Conservation (phyloP, 1,284 basidiomycete genomes). For the Melampsora americana region DNA sequence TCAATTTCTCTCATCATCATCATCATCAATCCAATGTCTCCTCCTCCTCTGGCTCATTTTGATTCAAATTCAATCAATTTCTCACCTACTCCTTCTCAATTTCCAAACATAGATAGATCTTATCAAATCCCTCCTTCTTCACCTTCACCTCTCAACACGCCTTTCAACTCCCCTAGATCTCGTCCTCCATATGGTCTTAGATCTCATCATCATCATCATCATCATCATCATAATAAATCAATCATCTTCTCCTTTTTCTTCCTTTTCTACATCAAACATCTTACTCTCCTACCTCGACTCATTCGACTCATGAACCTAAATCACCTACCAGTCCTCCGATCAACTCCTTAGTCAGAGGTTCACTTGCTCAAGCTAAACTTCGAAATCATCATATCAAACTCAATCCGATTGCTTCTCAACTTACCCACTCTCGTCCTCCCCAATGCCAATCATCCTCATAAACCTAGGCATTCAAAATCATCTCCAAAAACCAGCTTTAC, state of each 20-base stretch:
- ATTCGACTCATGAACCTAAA: slow-evolving; percentile 12
- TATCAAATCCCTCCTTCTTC: neutral
- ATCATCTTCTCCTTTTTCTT: neutral
- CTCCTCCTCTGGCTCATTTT: neutral
- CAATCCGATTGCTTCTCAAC: neutral
- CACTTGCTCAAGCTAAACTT: slow-evolving; percentile 23
- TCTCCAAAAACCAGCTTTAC: neutral
- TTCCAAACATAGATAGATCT: neutral
- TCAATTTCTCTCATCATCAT: neutral
- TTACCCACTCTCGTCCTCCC: neutral
- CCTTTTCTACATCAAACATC: neutral
- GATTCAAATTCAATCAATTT: too few relatives aligned
- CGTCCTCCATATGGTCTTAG: neutral
- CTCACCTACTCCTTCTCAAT: neutral
- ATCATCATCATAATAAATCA: neutral
- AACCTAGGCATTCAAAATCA: neutral
- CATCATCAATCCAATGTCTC: neutral
- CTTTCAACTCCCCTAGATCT: neutral
- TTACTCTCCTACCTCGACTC: slow-evolving; percentile 17
- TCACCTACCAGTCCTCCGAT: slow-evolving; percentile 10
- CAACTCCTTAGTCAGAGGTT: neutral
- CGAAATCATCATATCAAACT: neutral
- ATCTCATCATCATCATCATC: neutral
- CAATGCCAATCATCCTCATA: neutral
- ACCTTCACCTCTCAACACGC: neutral